Base-by-base conservation (phyloP, 2,329 filamentous ascomycete species). In the Arthrobotrys entomopaga region DNA sequence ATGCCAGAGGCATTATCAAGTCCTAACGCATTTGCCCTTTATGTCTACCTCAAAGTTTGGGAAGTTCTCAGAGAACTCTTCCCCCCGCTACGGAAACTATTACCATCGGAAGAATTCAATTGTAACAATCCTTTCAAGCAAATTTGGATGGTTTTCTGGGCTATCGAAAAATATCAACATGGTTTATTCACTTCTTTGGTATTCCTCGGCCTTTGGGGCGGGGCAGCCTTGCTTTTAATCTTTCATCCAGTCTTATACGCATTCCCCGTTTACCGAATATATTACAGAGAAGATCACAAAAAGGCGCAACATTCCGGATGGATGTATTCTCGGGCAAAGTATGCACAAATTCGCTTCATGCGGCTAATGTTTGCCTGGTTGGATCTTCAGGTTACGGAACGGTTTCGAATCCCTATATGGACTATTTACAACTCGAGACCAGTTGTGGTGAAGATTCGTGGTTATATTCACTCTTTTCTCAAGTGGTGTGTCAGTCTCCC, bases 111-210 rank as follows among this genome's bases (percentile, higher is more conserved):
- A 15, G 16, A 19, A n/a, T 56, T 56, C 10, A 2, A 7, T n/a
- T 2, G 11, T 10, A 15, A n/a, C 15, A 38, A 13, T n/a, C 6
- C 20, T 20, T 29, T 38, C 2, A 56, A 10, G 22, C 24, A 56
- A 22, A 11, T 22, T 19, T 22, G 26, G 16, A 38, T 56, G 29
- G n/a, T 16, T 20, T 40, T 56, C n/a, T 19, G 16, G n/a, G 52
- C 52, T 38, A 2, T 56, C 6, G 24, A 34, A n/a, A 56, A 56
- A 26, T 56, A 40, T 40, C 52, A 56, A 40, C 5, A 8, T 3
- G 52, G 52, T 3, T 13, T 56, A 16, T 56, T 53, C 20, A 15
- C 49, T 10, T 13, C 11, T 2, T 26, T 20, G 49, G 6, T 34
- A 6, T 26, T 53, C 6, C 3, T 5, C 6, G 2, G 19, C n/a